Evolutionary conservation across 768 basidiomycete genomes (phyloP).

Genomic region (Leucocoprinus leucothites): DNA sequence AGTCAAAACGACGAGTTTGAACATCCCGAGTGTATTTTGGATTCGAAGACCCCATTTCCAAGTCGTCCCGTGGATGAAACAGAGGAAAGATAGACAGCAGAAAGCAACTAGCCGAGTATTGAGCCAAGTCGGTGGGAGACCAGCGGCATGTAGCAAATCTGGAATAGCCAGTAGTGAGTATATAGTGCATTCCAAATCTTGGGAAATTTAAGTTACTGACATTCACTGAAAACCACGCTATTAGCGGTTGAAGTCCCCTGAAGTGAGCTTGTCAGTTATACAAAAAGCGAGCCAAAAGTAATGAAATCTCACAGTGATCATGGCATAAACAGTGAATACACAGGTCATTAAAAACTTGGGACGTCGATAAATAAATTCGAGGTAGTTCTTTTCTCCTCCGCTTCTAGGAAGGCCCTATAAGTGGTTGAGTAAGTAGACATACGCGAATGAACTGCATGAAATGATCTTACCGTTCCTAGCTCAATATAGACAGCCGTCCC

Average conservation of each 20-base stretch:
- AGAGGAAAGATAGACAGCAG: conserved; percentile 27
- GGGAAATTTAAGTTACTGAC: conserved; percentile 38
- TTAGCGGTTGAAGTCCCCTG: conserved; percentile 60
- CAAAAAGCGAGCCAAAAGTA: conserved; percentile 2
- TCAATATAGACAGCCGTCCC: conserved; percentile 34
- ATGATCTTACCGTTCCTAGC: conserved; percentile 29
- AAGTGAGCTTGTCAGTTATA: too few relatives aligned
- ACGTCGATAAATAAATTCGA: conserved; percentile 53
- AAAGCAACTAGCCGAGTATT: conserved; percentile 22
- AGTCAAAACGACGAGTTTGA: conserved; percentile 47
- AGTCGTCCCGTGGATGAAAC: conserved; percentile 37
- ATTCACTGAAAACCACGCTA: conserved; percentile 71
- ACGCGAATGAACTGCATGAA: not conserved
- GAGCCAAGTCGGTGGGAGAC: conserved; percentile 25
- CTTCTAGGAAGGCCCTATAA: conserved; percentile 48
- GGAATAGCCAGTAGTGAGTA: conserved; percentile 27
- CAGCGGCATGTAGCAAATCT: not conserved
- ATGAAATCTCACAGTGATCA: conserved; percentile 45
- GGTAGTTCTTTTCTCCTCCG: conserved; percentile 64
- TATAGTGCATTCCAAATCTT: conserved; percentile 24
- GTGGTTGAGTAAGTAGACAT: not conserved
- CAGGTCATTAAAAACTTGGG: conserved; percentile 52
- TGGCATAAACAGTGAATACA: conserved; percentile 42
- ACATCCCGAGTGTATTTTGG: conserved; percentile 53
- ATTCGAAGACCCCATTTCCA: conserved; percentile 47